Percentiles rank a stretch among this genome's conserved stretches.
Conservation (phyloP, 169 alveolate species). For the Plasmodium chabaudi region DNA sequence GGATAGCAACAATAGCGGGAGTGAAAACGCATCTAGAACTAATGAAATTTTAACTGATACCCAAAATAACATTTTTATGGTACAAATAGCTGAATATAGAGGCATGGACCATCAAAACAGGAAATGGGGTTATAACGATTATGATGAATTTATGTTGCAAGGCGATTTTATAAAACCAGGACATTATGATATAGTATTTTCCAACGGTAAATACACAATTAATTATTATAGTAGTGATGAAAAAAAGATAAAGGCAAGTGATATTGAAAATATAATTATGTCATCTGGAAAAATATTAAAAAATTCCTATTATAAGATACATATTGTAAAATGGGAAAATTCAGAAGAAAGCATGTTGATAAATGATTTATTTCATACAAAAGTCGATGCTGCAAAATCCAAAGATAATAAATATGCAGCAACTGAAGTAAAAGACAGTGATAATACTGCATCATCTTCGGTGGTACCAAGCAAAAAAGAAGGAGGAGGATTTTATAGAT, state of each 20-base stretch:
- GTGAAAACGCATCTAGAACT: too few species aligned
- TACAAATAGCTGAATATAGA: too few species aligned
- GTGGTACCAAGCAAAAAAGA: neutral
- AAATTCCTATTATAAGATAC: neutral
- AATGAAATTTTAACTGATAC: too few species aligned
- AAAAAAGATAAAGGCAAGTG: neutral
- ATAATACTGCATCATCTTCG: too few species aligned
- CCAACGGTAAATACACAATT: conserved; percentile 2
- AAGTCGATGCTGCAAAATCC: too few species aligned
- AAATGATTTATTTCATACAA: too few species aligned
- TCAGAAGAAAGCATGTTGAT: too few species aligned
- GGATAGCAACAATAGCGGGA: too few species aligned
- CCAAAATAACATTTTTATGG: too few species aligned
- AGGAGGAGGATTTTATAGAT: neutral
- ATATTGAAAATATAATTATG: conserved; percentile 7
- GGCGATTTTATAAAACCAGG: conserved; percentile 14
- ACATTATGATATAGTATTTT: neutral
- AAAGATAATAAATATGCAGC: too few species aligned
- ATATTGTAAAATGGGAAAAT: neutral
- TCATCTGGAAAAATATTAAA: conserved; percentile 12
- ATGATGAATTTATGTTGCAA: conserved; percentile 17
- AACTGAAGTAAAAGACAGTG: too few species aligned
- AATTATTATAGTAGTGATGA: neutral
- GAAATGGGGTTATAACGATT: neutral
- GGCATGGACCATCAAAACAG: too few species aligned